These are phyloP conservation scores for Penicillium crustosum DNA, from an alignment of 2,329 filamentous ascomycete genomes.

Conservation along the genomic window DNA sequence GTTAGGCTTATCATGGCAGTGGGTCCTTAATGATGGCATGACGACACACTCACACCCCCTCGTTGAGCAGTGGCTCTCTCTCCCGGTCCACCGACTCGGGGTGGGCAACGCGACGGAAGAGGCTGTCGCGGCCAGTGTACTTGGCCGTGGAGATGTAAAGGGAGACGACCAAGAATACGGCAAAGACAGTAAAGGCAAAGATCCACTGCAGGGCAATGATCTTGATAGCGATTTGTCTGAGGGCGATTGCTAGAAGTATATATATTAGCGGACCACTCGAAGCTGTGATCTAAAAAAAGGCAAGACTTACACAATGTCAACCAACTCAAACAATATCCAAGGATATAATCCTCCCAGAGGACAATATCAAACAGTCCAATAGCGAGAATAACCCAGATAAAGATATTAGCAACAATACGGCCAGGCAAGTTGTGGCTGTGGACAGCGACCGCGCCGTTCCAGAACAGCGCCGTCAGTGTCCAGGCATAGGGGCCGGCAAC, in stretches of 20 bases:
- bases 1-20: neutral
- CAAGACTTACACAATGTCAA: slow-evolving; percentile 62
- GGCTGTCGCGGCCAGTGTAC: slow-evolving; percentile 38
- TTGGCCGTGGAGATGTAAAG: slow-evolving; percentile 44
- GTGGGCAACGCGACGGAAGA: slow-evolving; percentile 35
- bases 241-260: slow-evolving; percentile 59
- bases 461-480: slow-evolving; percentile 84
- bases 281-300: neutral
- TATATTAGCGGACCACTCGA: neutral
- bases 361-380: slow-evolving; percentile 76
- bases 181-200: slow-evolving; percentile 83
- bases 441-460: slow-evolving; percentile 84
- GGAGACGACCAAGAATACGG: slow-evolving; percentile 68
- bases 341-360: slow-evolving; percentile 71
- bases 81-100: slow-evolving; percentile 52
- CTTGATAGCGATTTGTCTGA: slow-evolving; percentile 72
- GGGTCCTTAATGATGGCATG: neutral
- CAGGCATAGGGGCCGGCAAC: slow-evolving; percentile 78
- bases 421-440: slow-evolving; percentile 65
- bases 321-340: slow-evolving; percentile 76
- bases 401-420: slow-evolving; percentile 80
- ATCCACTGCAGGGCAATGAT: slow-evolving; percentile 85
- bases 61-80: slow-evolving; percentile 54
- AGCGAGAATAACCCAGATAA: slow-evolving; percentile 78
- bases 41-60: slow-evolving; percentile 21